Conservation (phyloP, 2,329 filamentous ascomycete species). For the Sporothrix protearum region DNA sequence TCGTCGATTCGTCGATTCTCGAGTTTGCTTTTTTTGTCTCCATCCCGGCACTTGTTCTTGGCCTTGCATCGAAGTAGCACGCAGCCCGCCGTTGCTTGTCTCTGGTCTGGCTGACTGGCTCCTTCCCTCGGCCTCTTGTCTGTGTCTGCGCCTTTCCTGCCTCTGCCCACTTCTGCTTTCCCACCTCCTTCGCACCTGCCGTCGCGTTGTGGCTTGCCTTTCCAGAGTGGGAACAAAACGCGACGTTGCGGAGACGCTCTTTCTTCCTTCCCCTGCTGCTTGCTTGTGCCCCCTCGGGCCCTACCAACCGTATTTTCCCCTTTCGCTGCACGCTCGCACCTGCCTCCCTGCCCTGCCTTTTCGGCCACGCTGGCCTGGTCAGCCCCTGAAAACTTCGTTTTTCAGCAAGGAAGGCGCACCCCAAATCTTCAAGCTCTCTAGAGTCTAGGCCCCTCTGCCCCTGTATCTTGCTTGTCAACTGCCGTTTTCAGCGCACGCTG, state of each 20-base stretch:
- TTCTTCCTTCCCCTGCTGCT: slow-evolving; percentile 24
- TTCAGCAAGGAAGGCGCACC: background rate
- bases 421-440: background rate
- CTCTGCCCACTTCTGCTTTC: background rate
- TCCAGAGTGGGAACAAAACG: slow-evolving; percentile 27
- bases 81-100: background rate
- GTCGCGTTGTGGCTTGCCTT: slow-evolving; percentile 30
- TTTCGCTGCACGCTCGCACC: background rate
- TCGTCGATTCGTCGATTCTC: background rate
- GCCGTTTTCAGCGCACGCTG: background rate
- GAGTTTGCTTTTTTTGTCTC: slow-evolving; percentile 28
- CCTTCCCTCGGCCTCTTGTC: slow-evolving; percentile 20
- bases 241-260: slow-evolving; percentile 20
- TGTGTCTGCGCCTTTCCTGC: too few relatives aligned
- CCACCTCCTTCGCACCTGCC: slow-evolving; percentile 18
- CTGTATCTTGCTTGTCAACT: background rate
- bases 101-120: slow-evolving; percentile 3
- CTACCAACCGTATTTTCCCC: background rate
- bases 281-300: background rate
- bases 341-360: background rate
- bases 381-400: background rate
- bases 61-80: slow-evolving; percentile 33
- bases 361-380: background rate
- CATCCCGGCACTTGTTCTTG: slow-evolving; percentile 30
- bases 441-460: background rate